Percentiles rank a stretch among this genome's conserved stretches.
Conservation (phyloP, 2,329 filamentous ascomycete genomes). For the Fusarium sp. region DNA sequence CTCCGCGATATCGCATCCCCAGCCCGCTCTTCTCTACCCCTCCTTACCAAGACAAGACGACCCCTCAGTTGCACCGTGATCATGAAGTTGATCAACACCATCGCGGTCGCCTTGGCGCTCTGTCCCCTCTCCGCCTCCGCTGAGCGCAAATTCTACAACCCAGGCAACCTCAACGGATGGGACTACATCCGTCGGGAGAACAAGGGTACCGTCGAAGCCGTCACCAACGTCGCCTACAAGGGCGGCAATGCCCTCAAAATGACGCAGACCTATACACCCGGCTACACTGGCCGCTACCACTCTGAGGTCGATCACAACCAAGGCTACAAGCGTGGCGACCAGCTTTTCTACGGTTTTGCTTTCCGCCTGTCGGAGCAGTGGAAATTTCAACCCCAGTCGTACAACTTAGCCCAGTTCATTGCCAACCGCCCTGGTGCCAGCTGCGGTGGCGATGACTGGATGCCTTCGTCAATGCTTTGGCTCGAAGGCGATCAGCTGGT, state of each 20-base stretch:
- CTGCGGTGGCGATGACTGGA: slow-evolving; percentile 58
- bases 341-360: slow-evolving; percentile 62
- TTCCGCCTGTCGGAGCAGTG: slow-evolving; percentile 61
- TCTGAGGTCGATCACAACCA: slow-evolving; percentile 59
- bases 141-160: slow-evolving; percentile 55
- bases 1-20: background rate
- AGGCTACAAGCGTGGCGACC: slow-evolving; percentile 59
- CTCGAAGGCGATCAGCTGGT: slow-evolving; percentile 56
- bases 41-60: background rate
- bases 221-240: slow-evolving; percentile 55
- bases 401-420: slow-evolving; percentile 65
- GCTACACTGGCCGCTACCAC: slow-evolving; percentile 60
- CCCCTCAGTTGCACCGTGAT: background rate
- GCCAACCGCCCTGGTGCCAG: slow-evolving; percentile 58
- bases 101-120: slow-evolving; percentile 33
- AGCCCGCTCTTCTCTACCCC: background rate
- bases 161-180: slow-evolving; percentile 57
- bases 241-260: slow-evolving; percentile 57
- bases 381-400: slow-evolving; percentile 59
- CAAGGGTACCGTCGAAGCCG: slow-evolving; percentile 55
- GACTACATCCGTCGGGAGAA: slow-evolving; percentile 54
- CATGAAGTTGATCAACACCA: background rate
- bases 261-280: slow-evolving; percentile 57
- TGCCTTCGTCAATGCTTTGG: slow-evolving; percentile 63
- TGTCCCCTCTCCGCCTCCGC: slow-evolving; percentile 44